These are phyloP conservation scores for Turnera subulata DNA, from an alignment of 345 rosid species.

Conservation along the genomic window DNA sequence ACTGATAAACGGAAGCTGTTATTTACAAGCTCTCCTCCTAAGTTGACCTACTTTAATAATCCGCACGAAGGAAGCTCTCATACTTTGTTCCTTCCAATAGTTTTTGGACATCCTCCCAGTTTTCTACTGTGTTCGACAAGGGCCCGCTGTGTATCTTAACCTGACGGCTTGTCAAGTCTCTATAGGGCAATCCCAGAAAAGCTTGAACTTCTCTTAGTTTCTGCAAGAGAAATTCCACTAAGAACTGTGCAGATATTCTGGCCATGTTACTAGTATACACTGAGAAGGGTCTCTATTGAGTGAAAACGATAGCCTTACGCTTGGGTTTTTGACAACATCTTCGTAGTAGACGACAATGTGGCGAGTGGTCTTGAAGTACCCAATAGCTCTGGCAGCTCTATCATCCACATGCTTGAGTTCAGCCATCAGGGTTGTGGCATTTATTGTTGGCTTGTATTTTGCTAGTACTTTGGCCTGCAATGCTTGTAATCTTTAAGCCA, in stretches of 20 bases:
- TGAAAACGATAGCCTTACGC: constrained; percentile 12
- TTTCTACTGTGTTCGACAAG: constrained; percentile 25
- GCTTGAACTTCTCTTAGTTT: constrained; percentile 32
- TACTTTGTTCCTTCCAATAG: constrained; percentile 23
- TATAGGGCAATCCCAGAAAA: constrained; percentile 29
- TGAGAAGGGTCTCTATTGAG: not conserved
- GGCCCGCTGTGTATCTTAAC: constrained; percentile 31
- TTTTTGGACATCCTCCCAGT: constrained; percentile 23
- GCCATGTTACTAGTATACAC: not conserved
- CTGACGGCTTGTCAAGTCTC: constrained; percentile 33
- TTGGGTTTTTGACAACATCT: constrained; percentile 29
- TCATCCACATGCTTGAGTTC: constrained; percentile 29
- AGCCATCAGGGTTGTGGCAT: constrained; percentile 24
- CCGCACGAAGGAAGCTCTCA: constrained; percentile 24
- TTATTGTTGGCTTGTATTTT: constrained; percentile 33
- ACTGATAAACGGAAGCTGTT: too few relatives aligned
- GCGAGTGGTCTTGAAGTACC: constrained; percentile 33
- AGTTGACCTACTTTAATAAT: not conserved
- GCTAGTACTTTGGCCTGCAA: constrained; percentile 41
- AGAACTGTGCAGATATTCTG: not conserved
- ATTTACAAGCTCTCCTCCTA: too few relatives aligned
- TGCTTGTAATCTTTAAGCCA: not conserved
- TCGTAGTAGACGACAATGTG: constrained; percentile 36
- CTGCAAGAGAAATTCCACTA: constrained; percentile 12
- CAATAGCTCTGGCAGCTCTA: constrained; percentile 24